A percentile compares a stretch with the other conserved stretches of the same genome.
Conservation (phyloP, 177 flowering plant genomes). For the Vitis hybrid region DNA sequence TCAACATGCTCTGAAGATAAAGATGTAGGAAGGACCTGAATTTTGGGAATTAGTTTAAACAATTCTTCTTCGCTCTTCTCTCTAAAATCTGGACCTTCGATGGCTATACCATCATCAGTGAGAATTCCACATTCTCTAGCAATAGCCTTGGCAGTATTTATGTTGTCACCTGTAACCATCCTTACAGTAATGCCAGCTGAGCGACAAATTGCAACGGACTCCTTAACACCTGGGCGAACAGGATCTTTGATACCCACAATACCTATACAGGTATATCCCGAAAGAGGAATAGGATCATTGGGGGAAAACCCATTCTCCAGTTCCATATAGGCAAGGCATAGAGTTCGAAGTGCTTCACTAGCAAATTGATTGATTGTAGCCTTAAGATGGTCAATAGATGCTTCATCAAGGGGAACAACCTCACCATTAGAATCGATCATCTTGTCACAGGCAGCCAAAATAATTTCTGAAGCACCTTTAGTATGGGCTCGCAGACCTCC, state of each 20-base stretch:
- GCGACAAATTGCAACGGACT: conserved; percentile 72
- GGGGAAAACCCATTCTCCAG: conserved; percentile 45
- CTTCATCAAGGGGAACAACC: conserved; percentile 60
- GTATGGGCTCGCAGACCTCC: conserved; percentile 61
- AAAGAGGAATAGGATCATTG: conserved; percentile 40
- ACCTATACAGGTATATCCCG: conserved; percentile 67
- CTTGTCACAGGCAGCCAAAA: conserved; percentile 67
- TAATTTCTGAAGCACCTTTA: conserved; percentile 78
- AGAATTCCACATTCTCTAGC: conserved; percentile 83
- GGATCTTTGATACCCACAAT: conserved; percentile 83
- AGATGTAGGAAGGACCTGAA: conserved; percentile 43
- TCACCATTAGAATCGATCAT: conserved; percentile 53
- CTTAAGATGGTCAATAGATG: conserved; percentile 35
- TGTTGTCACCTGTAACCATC: conserved; percentile 83
- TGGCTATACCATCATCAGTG: conserved; percentile 73
- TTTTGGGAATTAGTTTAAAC: conserved; percentile 52
- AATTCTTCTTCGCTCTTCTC: conserved; percentile 60
- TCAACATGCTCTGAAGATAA: not conserved
- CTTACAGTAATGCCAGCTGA: conserved; percentile 70
- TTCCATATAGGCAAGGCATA: conserved; percentile 66
- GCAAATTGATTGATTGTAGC: conserved; percentile 61
- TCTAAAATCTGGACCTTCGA: conserved; percentile 75
- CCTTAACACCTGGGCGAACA: conserved; percentile 75
- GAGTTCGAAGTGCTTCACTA: conserved; percentile 66
- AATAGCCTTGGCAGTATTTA: conserved; percentile 75